phyloP scores from a whole-genome alignment of 495 filamentous ascomycete species.

The Penicillium samsonianum region DNA sequence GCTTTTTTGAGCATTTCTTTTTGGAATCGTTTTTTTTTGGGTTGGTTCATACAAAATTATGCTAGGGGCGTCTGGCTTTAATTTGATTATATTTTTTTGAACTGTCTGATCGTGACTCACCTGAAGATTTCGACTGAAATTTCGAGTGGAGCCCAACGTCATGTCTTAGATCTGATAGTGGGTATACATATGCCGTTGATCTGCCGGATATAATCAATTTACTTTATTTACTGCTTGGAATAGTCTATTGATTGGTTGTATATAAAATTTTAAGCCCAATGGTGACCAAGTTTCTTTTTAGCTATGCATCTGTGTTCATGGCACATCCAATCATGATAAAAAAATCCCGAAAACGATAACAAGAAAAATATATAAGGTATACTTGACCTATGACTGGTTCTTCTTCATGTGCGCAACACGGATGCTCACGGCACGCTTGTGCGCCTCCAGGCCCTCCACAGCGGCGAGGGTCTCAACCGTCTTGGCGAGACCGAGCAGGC shows the following conservation, averaged over 20 bases:
- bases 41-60: slow-evolving; percentile 11
- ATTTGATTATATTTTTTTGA: neutral
- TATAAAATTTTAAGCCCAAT: neutral
- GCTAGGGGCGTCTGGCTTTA: neutral
- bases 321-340: slow-evolving; percentile 29
- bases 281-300: slow-evolving; percentile 6
- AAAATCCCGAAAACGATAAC: slow-evolving; percentile 11
- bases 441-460: slow-evolving; percentile 93
- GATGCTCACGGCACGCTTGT: slow-evolving; percentile 88
- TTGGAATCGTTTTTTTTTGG: neutral
- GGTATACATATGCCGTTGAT: neutral
- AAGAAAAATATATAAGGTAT: neutral
- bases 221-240: neutral
- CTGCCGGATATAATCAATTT: neutral
- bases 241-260: neutral
- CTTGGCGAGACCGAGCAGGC: slow-evolving; percentile 75
- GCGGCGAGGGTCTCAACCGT: slow-evolving; percentile 93
- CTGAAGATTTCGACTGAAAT: slow-evolving; percentile 1
- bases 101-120: neutral
- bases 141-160: slow-evolving; percentile 11
- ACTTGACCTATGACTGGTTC: slow-evolving; percentile 24
- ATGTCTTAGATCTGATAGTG: slow-evolving; percentile 6
- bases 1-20: neutral
- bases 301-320: slow-evolving; percentile 21
- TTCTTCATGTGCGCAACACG: slow-evolving; percentile 68